Conservation (phyloP, 305 asterid genomes). For the Caryopteris hybrid region DNA sequence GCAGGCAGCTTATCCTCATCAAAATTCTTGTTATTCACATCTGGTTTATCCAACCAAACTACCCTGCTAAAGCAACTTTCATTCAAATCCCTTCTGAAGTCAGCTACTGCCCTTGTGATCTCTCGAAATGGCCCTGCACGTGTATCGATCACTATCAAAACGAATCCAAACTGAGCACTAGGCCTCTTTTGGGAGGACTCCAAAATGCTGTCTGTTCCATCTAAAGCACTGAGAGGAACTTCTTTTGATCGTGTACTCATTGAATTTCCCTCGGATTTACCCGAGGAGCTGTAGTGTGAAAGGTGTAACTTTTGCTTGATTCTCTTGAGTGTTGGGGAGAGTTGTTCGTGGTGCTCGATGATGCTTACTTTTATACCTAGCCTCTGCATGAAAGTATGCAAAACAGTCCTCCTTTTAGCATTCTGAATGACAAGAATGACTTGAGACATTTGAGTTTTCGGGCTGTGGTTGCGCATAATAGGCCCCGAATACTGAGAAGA, state of each 20-base stretch:
- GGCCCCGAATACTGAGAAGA: slow-evolving; percentile 19
- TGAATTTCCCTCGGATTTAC: slow-evolving; percentile 24
- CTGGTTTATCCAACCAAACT: slow-evolving; percentile 43
- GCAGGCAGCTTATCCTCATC: slow-evolving; percentile 33
- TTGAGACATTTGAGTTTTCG: slow-evolving; percentile 32
- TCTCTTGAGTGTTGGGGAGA: slow-evolving; percentile 27
- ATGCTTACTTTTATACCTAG: slow-evolving; percentile 48
- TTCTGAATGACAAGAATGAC: slow-evolving; percentile 38
- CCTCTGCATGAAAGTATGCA: slow-evolving; percentile 44
- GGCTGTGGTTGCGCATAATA: slow-evolving; percentile 12
- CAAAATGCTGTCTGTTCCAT: slow-evolving; percentile 22
- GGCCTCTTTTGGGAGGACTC: slow-evolving; percentile 12
- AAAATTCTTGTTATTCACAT: background rate
- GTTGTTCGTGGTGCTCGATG: slow-evolving; percentile 34
- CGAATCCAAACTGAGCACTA: slow-evolving; percentile 6
- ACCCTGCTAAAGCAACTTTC: slow-evolving; percentile 30
- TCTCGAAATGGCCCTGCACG: slow-evolving; percentile 25
- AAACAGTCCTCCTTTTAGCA: slow-evolving; percentile 22
- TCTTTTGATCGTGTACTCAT: slow-evolving; percentile 31
- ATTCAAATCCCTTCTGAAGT: slow-evolving; percentile 39
- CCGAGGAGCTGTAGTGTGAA: slow-evolving; percentile 22
- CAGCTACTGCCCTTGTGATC: slow-evolving; percentile 33
- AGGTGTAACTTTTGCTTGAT: slow-evolving; percentile 24
- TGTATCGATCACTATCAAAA: slow-evolving; percentile 36
- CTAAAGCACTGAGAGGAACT: slow-evolving; percentile 41